Evolutionary conservation across 148 eudicot species (phyloP), one percentile per base, ranked within the genome.

Genomic region (Bassia scoparia): DNA sequence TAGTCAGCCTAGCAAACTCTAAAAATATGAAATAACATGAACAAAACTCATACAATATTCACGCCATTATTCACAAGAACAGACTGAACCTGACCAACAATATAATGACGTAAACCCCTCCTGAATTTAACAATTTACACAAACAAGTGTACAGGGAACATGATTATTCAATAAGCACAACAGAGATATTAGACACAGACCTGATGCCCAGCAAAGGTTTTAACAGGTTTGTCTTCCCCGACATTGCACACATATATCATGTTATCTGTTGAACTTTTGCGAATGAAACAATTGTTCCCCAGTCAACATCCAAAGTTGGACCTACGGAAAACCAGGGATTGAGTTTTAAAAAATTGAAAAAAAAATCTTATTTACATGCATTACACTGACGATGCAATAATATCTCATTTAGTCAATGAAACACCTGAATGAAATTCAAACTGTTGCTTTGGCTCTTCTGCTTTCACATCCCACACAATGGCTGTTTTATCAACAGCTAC

Each of bases 271-370:
- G 97, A 91, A 65, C 93, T 75, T 73, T 83, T n/a, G 97, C 97
- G 81, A 91, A 91, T 26, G 94, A 83, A 75, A 70, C 73, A 78
- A 89, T 87, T 76, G 85, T 82, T 65, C 89, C 80, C 97, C 97
- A 91, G 79, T 91, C 97, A 81, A 86, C 89, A 78, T 89, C 94
- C 61, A 91, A 84, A 0, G 83, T 78, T 61, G 91, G 87, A 80
- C 86, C 97, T 91, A 83, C 29, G 59, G 60, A 68, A 37, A 79
- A 62, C 26, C 65, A 68, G 54, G 66, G 21, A n/a, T 55, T 60
- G 44, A 68, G 23, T 72, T 17, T n/a, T n/a, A n/a, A n/a, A n/a
- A n/a, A n/a, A n/a, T n/a, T n/a, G n/a, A n/a, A n/a, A n/a, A n/a
- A n/a, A n/a, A n/a, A n/a, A n/a, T n/a, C n/a, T n/a, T n/a, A n/a